Percentiles rank a stretch among this genome's conserved stretches.
Conservation (phyloP, 176 grass and related monocot genomes). For the Ampelocalamus luodianensis region DNA sequence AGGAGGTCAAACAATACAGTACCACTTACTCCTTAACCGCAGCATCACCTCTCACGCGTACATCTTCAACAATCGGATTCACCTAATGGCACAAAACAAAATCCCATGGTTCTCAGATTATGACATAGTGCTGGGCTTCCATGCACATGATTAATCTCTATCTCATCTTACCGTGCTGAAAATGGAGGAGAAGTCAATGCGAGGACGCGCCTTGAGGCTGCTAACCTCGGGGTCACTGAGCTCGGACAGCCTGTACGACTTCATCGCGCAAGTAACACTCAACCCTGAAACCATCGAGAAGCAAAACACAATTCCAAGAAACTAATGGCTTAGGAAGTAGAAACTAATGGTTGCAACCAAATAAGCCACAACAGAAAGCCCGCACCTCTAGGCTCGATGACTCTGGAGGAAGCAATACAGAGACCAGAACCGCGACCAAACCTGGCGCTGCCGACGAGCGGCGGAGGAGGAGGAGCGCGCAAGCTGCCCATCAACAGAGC, state of each 20-base stretch:
- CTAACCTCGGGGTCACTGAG: slow-evolving; percentile 70
- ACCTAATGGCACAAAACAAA: slow-evolving; percentile 53
- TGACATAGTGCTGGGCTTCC: not conserved
- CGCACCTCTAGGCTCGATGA: slow-evolving; percentile 40
- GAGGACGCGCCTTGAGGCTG: slow-evolving; percentile 80
- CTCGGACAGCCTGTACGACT: slow-evolving; percentile 81
- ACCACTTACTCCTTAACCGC: slow-evolving; percentile 80
- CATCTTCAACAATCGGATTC: slow-evolving; percentile 91
- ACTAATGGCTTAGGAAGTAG: not conserved
- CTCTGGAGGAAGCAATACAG: not conserved
- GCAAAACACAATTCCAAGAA: not conserved
- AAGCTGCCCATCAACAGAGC: slow-evolving; percentile 40
- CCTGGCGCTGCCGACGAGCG: slow-evolving; percentile 1
- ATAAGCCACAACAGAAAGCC: not conserved
- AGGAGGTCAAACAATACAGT: not conserved
- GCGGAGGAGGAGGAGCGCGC: slow-evolving; percentile 32
- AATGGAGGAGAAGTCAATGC: slow-evolving; percentile 94
- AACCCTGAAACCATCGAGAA: slow-evolving; percentile 47
- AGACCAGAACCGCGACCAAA: not conserved
- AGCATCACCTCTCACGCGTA: slow-evolving; percentile 74
- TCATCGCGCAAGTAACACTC: slow-evolving; percentile 68
- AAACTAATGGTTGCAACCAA: not conserved
- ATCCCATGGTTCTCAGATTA: not conserved
- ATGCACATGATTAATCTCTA: not conserved
- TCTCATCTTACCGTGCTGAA: slow-evolving; percentile 67